These are phyloP conservation scores for Nitzschia palea DNA, from an alignment of 108 stramenopile genomes.

Conservation along the genomic window DNA sequence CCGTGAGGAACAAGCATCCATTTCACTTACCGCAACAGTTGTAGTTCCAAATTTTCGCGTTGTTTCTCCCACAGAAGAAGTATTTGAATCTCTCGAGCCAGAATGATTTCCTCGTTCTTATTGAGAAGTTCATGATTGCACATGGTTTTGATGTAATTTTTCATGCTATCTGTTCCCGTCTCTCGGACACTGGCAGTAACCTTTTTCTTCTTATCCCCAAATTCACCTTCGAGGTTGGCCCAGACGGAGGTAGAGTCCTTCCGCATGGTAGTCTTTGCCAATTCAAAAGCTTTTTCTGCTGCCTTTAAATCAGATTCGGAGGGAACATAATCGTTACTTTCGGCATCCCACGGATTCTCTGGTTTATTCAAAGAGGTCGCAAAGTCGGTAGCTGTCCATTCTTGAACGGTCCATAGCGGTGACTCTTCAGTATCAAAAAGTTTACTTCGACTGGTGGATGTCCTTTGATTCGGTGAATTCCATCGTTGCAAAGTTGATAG, in stretches of 20 bases:
- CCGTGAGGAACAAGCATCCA: neutral
- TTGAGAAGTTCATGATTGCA: conserved; percentile 86
- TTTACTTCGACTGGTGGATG: neutral
- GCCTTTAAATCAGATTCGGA: conserved; percentile 2
- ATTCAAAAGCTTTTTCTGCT: neutral
- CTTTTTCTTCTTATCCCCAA: conserved; percentile 32
- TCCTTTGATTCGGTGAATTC: neutral
- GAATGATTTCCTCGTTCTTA: conserved; percentile 85
- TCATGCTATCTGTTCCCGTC: conserved; percentile 81
- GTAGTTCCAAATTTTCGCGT: conserved; percentile 66
- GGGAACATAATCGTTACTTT: neutral
- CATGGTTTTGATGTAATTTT: conserved; percentile 83
- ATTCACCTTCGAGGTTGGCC: conserved; percentile 13
- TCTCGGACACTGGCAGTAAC: conserved; percentile 69
- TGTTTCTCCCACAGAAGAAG: conserved; percentile 76
- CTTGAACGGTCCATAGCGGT: neutral
- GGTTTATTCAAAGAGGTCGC: neutral
- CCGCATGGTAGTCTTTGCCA: neutral
- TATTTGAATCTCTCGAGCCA: conserved; percentile 86
- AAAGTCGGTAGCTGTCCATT: conserved; percentile 4
- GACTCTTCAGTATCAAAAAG: conserved; percentile 14
- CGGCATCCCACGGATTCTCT: neutral
- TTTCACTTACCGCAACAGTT: conserved; percentile 58
- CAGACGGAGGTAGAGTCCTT: neutral
- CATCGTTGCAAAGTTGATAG: neutral